Percentiles rank a stretch among this genome's conserved stretches.
Conservation (phyloP, 2,329 filamentous ascomycete genomes). For the Bipolaris zeicola region DNA sequence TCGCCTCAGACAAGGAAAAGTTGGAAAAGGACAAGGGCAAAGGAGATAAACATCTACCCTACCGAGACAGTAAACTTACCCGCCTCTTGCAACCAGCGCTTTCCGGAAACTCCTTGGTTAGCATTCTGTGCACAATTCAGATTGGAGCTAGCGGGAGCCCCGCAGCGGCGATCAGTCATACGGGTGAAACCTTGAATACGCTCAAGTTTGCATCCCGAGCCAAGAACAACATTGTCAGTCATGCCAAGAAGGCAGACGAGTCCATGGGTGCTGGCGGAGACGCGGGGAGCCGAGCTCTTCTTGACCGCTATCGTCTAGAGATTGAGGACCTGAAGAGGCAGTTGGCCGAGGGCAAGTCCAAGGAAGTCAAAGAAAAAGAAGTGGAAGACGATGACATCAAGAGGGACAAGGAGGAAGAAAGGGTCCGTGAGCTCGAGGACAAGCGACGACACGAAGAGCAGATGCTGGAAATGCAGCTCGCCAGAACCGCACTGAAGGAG, state of each 20-base stretch:
- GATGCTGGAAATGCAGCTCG: conserved; percentile 97
- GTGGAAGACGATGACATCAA: conserved; percentile 58
- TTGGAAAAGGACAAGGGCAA: conserved; percentile 71
- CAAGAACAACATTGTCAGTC: conserved; percentile 97
- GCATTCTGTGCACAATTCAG: conserved; percentile 96
- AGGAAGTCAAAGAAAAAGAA: conserved; percentile 65
- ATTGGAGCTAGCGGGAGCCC: conserved; percentile 77
- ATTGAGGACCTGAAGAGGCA: conserved; percentile 81
- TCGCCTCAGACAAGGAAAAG: conserved; percentile 90
- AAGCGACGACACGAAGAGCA: conserved; percentile 92
- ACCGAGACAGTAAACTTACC: conserved; percentile 96
- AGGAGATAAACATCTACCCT: conserved; percentile 92
- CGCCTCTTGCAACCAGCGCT: conserved; percentile 88
- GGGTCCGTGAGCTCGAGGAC: conserved; percentile 70
- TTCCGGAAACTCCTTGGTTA: conserved; percentile 91
- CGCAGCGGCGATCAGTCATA: conserved; percentile 74
- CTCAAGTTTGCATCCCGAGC: conserved; percentile 95
- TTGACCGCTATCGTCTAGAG: conserved; percentile 93
- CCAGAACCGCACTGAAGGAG: conserved; percentile 93
- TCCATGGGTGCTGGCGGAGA: conserved; percentile 78
- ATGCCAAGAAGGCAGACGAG: conserved; percentile 93
- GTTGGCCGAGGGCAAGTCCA: conserved; percentile 72
- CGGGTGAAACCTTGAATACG: conserved; percentile 89
- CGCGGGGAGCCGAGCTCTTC: conserved; percentile 80
- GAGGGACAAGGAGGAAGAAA: conserved; percentile 72